Percentiles rank a stretch among this genome's conserved stretches.
Conservation (phyloP, 352 stramenopile genomes). For the Salisapilia sapeloensis region DNA sequence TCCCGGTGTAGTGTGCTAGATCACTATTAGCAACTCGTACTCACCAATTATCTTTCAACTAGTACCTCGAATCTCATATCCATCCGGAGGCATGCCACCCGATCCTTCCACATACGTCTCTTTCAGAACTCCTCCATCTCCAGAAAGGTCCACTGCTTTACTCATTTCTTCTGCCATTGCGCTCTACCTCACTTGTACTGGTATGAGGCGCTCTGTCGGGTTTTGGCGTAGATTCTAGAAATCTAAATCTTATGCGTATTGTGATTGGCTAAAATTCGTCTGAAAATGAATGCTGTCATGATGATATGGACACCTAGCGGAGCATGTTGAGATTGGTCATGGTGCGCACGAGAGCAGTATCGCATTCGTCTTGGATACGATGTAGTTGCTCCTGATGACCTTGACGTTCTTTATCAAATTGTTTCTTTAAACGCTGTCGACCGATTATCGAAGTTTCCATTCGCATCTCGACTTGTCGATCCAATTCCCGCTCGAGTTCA, state of each 20-base stretch:
- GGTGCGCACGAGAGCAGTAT: constrained; percentile 34
- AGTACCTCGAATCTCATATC: constrained; percentile 69
- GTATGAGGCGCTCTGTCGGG: too few relatives aligned
- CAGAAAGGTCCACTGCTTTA: constrained; percentile 54
- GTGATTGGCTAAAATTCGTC: too few relatives aligned
- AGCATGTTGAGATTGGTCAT: constrained; percentile 63
- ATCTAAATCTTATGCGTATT: too few relatives aligned
- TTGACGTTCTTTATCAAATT: constrained; percentile 26
- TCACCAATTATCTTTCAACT: neutral
- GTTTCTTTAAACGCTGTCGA: constrained; percentile 23
- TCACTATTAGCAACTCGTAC: constrained; percentile 1
- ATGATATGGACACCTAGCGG: constrained; percentile 12
- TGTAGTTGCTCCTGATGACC: constrained; percentile 45
- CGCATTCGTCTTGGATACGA: constrained; percentile 37
- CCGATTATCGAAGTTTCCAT: constrained; percentile 24
- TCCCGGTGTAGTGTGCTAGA: constrained; percentile 91
- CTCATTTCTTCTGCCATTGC: constrained; percentile 16
- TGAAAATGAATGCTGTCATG: neutral
- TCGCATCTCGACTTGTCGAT: constrained; percentile 26
- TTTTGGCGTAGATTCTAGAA: too few relatives aligned
- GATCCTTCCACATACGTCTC: constrained; percentile 80
- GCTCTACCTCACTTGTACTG: too few relatives aligned
- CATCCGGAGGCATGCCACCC: constrained; percentile 58
- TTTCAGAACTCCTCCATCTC: constrained; percentile 85
- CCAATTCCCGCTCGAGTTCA: constrained; percentile 45